A percentile compares a stretch with the other conserved stretches of the same genome.
These are phyloP conservation scores for Phlyctochytrium arcticum DNA, from an alignment of 192 early-diverging fungal genomes.

Conservation along the genomic window DNA sequence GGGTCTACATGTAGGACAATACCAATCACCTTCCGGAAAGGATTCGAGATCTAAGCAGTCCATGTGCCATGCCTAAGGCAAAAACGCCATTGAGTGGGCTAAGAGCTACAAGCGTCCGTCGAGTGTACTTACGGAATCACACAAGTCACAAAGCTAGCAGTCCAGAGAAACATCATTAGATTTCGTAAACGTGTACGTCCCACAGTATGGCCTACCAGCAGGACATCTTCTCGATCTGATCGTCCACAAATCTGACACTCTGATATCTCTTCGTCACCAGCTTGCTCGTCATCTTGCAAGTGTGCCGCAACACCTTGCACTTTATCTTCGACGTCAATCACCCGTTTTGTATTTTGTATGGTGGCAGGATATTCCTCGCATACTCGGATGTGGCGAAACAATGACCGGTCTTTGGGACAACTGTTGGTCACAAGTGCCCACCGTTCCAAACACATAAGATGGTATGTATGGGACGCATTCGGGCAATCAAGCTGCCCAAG, in stretches of 20 bases:
- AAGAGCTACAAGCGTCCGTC: too few species aligned
- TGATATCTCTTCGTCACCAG: background rate
- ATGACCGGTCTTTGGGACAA: conserved; percentile 2
- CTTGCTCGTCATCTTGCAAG: background rate
- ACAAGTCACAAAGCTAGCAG: background rate
- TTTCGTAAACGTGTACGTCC: background rate
- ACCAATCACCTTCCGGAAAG: conserved; percentile 12
- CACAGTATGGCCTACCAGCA: background rate
- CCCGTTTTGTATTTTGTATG: background rate
- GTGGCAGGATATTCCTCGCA: background rate
- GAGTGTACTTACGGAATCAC: background rate
- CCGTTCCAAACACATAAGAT: background rate
- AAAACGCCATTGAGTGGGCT: too few species aligned
- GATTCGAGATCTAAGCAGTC: background rate
- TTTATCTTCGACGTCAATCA: background rate
- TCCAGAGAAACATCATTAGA: background rate
- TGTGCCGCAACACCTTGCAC: conserved; percentile 6
- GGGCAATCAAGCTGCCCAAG: conserved; percentile 10
- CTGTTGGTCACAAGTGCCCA: conserved; percentile 2
- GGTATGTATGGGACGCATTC: background rate
- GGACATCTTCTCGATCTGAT: background rate
- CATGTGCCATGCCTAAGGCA: background rate
- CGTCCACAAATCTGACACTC: conserved; percentile 2
- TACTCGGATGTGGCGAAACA: background rate
- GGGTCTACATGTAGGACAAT: background rate